Percentiles rank a stretch among this genome's conserved stretches.
Conservation (phyloP, 2,329 filamentous ascomycete species). For the Chalara sp. region DNA sequence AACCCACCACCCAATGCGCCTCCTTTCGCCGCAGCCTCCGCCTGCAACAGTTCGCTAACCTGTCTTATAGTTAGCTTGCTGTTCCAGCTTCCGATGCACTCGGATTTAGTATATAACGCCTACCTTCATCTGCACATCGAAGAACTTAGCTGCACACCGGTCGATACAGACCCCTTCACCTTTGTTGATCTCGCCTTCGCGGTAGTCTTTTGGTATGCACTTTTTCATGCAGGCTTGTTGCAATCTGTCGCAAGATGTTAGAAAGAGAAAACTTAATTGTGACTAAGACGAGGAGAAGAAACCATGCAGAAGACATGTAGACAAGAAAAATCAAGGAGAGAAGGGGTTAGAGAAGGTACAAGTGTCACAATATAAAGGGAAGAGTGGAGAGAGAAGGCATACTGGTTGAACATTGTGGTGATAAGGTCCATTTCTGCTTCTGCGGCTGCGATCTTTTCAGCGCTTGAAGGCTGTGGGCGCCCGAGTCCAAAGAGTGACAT, state of each 20-base stretch:
- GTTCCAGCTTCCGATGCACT: conserved; percentile 42
- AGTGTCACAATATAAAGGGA: neutral
- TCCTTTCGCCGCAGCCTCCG: conserved; percentile 66
- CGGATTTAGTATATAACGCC: conserved; percentile 26
- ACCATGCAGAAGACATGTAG: no score
- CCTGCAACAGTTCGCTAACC: conserved; percentile 65
- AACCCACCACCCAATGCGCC: conserved; percentile 42
- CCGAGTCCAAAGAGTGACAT: conserved; percentile 72
- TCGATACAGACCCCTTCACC: conserved; percentile 98
- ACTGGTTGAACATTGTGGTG: conserved; percentile 98
- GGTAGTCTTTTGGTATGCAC: conserved; percentile 88
- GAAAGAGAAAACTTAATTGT: neutral
- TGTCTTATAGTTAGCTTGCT: neutral
- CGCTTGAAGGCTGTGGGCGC: conserved; percentile 80
- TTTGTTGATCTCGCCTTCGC: conserved; percentile 95
- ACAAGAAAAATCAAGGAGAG: neutral
- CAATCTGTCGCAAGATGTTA: conserved; percentile 46
- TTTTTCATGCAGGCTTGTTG: conserved; percentile 87
- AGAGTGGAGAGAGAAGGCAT: conserved; percentile 24
- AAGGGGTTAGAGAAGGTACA: neutral
- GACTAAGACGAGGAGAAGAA: neutral
- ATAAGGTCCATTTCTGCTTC: conserved; percentile 98
- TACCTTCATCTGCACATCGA: conserved; percentile 97
- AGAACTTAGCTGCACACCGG: conserved; percentile 96
- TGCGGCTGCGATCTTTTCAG: conserved; percentile 93